A percentile compares a stretch with the other conserved stretches of the same genome.
Conservation (phyloP, 345 rosid genomes). For the Eucalyptus paniculata region DNA sequence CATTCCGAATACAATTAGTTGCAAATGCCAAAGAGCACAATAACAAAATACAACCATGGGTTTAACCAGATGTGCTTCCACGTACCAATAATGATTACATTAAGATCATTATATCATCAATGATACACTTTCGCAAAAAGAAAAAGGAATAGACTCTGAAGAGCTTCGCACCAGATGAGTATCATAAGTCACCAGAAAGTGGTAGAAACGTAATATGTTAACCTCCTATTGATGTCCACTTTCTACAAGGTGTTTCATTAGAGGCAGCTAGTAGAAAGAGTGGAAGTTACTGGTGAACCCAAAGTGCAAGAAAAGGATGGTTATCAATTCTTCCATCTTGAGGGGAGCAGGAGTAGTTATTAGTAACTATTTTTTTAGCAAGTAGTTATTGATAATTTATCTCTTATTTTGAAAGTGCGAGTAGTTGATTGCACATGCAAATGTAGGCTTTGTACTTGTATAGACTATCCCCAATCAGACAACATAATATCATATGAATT, state of each 20-base stretch:
- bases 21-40: neutral
- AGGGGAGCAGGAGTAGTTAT: neutral
- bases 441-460: neutral
- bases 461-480: neutral
- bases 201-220: neutral
- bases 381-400: neutral
- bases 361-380: neutral
- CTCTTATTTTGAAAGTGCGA: neutral
- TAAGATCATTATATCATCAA: neutral
- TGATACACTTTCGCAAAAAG: neutral
- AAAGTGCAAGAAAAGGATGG: neutral
- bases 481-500: neutral
- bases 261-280: neutral
- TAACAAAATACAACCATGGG: neutral
- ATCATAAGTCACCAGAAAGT: neutral
- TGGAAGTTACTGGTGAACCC: neutral
- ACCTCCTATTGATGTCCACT: neutral
- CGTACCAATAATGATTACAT: neutral
- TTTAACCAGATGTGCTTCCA: neutral
- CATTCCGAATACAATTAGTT: neutral
- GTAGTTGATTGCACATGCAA: neutral
- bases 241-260: neutral
- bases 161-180: neutral
- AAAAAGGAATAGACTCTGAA: neutral
- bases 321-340: neutral